These are phyloP conservation scores for Lentinula sp. DNA, from an alignment of 768 basidiomycete genomes.

Conservation along the genomic window DNA sequence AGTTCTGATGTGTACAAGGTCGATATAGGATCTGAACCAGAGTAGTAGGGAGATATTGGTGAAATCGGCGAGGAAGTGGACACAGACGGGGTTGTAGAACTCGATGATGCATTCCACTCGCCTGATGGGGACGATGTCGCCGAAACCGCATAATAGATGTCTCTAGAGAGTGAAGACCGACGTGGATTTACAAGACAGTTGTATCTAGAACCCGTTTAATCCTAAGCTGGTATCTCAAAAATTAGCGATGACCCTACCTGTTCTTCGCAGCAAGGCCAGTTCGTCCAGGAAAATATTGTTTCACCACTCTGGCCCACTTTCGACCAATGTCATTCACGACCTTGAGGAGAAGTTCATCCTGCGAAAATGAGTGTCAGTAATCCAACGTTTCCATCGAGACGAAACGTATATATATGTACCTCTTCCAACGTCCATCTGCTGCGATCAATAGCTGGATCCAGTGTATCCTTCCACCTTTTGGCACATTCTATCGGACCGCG, in stretches of 20 bases:
- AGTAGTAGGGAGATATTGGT: neutral
- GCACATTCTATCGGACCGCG: constrained; percentile 14
- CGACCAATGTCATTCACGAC: constrained; percentile 18
- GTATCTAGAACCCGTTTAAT: constrained; percentile 8
- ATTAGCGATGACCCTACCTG: constrained; percentile 11
- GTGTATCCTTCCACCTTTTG: constrained; percentile 23
- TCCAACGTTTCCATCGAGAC: no score
- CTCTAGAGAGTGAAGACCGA: neutral
- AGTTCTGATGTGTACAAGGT: neutral
- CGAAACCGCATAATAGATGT: neutral
- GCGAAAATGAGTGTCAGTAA: neutral
- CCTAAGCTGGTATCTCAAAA: neutral
- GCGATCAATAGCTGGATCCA: constrained; percentile 22
- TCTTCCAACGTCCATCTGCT: constrained; percentile 18
- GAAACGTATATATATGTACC: constrained; percentile 4
- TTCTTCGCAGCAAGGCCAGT: constrained; percentile 25
- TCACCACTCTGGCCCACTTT: constrained; percentile 21
- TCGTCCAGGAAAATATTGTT: constrained; percentile 20
- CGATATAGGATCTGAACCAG: neutral
- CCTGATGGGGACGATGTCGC: neutral
- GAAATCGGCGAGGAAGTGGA: neutral
- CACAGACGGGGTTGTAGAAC: neutral
- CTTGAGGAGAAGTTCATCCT: constrained; percentile 18
- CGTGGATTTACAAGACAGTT: constrained; percentile 10
- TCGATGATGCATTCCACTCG: neutral